A percentile compares a stretch with the other conserved stretches of the same genome.
Evolutionary conservation across 345 rosid genomes (phyloP).

Genomic region (Salix brachista): DNA sequence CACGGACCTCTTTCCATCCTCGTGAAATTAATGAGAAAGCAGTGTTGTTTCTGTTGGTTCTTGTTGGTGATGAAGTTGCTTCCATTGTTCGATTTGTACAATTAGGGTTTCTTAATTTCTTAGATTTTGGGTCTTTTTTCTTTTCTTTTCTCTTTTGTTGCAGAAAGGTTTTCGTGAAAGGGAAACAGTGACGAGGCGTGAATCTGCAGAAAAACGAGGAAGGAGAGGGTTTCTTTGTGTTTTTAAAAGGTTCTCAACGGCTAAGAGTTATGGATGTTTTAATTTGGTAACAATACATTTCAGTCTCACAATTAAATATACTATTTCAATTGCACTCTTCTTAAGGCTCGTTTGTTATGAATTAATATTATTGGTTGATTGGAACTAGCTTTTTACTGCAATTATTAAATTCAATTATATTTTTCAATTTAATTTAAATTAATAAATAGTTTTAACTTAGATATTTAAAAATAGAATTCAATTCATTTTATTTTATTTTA

Average conservation of each 20-base stretch:
- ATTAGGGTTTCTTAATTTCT: conserved; percentile 15
- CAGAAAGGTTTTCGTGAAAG: conserved; percentile 1
- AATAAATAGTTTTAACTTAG: too few relatives aligned
- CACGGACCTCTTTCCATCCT: conserved; percentile 89
- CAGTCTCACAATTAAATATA: background rate
- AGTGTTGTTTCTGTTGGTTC: conserved; percentile 39
- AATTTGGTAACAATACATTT: background rate
- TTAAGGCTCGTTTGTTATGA: background rate
- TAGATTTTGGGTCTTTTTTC: background rate
- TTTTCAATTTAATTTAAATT: too few relatives aligned
- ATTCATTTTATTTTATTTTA: too few relatives aligned
- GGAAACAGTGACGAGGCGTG: background rate
- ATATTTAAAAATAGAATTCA: too few relatives aligned
- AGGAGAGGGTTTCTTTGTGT: background rate
- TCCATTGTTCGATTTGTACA: background rate
- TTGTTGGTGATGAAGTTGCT: conserved; percentile 22
- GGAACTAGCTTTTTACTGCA: too few relatives aligned
- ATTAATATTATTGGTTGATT: too few relatives aligned
- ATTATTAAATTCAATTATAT: too few relatives aligned
- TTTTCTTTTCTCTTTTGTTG: background rate
- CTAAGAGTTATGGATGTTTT: background rate
- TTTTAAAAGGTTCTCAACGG: background rate
- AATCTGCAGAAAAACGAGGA: background rate
- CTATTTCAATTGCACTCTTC: background rate
- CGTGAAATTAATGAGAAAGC: conserved; percentile 72